A percentile compares a stretch with the other conserved stretches of the same genome.
Evolutionary conservation across 2,329 filamentous ascomycete species (phyloP).

Genomic region (Fusarium multiceps): DNA sequence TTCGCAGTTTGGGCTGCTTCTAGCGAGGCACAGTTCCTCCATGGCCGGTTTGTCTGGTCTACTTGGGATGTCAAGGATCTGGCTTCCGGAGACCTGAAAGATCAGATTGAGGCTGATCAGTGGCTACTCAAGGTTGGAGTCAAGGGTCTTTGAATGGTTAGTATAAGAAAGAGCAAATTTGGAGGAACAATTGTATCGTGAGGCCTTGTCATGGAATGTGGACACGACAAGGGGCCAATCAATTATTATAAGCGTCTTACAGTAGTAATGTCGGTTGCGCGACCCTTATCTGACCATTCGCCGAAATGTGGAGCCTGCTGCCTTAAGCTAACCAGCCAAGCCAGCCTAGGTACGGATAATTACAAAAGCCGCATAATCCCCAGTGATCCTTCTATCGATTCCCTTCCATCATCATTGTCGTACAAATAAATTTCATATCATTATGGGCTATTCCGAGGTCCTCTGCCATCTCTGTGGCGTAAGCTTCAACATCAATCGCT

Average conservation of each 20-base stretch:
- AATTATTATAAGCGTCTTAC: background rate
- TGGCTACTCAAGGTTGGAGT: constrained; percentile 44
- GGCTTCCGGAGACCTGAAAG: constrained; percentile 7
- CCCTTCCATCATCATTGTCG: background rate
- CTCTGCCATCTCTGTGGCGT: constrained; percentile 26
- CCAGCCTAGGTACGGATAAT: background rate
- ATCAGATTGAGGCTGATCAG: constrained; percentile 25
- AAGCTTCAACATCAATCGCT: constrained; percentile 47
- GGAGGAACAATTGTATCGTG: background rate
- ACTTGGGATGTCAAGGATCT: constrained; percentile 65
- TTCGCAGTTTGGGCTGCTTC: constrained; percentile 56
- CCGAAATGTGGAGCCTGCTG: background rate
- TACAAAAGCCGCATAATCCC: background rate
- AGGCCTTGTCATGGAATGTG: background rate
- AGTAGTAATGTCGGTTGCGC: background rate
- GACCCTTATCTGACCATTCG: background rate
- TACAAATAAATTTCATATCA: fast-evolving
- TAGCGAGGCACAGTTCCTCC: constrained; percentile 58
- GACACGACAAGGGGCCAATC: background rate
- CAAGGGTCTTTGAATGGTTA: constrained; percentile 20
- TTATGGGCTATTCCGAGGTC: constrained; percentile 13
- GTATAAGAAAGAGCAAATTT: background rate
- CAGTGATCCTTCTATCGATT: background rate
- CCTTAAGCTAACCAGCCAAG: background rate
- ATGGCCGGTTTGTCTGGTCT: constrained; percentile 59